Evolutionary conservation across 768 basidiomycete genomes (phyloP).

Genomic region (Suillus subalutaceus): DNA sequence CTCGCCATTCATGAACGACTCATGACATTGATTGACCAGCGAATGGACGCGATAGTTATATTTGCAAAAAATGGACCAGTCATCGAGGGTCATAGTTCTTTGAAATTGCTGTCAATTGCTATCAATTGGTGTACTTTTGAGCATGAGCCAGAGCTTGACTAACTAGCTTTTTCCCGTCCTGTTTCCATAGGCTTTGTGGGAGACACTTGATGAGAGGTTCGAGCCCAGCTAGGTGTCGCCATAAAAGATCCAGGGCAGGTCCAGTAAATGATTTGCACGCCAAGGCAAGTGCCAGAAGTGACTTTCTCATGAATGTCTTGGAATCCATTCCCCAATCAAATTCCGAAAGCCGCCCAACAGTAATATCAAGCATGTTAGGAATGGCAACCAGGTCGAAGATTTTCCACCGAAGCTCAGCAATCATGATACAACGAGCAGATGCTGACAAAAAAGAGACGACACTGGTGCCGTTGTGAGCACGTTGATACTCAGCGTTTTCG

Average conservation of each 20-base stretch:
- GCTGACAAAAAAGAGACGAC: not conserved
- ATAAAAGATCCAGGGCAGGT: conserved; percentile 5
- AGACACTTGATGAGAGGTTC: not conserved
- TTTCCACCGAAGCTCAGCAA: not conserved
- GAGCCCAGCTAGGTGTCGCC: not conserved
- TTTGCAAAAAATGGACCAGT: not conserved
- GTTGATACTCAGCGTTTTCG: too few relatives aligned
- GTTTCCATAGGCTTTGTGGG: not conserved
- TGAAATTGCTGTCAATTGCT: not conserved
- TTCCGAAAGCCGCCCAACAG: not conserved
- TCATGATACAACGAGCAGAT: not conserved
- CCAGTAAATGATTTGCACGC: not conserved
- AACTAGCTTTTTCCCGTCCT: not conserved
- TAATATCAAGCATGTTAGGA: not conserved
- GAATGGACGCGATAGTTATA: conserved; percentile 14
- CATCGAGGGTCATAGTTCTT: not conserved
- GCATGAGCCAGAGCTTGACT: not conserved
- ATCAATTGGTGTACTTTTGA: not conserved
- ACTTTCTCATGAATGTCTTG: not conserved
- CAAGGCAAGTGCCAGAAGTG: conserved; percentile 2
- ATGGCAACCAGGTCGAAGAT: not conserved
- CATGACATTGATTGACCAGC: not conserved
- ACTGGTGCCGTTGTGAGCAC: not conserved
- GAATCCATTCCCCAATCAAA: not conserved
- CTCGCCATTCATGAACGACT: not conserved